Percentiles rank a stretch among this genome's conserved stretches.
Conservation (phyloP, 2,329 filamentous ascomycete genomes). For the Botrytis squamosa region DNA sequence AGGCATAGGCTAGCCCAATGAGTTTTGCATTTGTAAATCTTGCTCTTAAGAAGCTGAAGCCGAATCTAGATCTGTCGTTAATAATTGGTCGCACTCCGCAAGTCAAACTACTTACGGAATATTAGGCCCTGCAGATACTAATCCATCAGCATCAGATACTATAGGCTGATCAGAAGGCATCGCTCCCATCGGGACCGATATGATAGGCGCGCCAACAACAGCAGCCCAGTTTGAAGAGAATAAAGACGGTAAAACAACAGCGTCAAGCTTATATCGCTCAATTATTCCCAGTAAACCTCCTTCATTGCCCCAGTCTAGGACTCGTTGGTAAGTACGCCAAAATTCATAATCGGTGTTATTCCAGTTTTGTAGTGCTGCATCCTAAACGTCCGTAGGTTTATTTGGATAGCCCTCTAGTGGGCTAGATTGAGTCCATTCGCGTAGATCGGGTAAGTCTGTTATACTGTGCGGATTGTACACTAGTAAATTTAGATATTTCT, state of each 20-base stretch:
- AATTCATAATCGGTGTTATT: not conserved
- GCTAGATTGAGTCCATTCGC: not conserved
- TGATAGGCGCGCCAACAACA: not conserved
- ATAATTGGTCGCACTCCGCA: not conserved
- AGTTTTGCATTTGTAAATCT: not conserved
- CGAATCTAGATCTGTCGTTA: not conserved
- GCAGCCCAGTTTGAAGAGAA: not conserved
- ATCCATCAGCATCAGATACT: conserved; percentile 1
- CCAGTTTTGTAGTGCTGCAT: not conserved
- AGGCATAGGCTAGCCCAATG: conserved; percentile 13
- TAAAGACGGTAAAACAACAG: conserved; percentile 56
- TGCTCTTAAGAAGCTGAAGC: not conserved
- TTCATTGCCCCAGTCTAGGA: not conserved
- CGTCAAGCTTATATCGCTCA: conserved; percentile 54
- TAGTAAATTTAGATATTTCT: not conserved
- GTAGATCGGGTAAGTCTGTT: not conserved
- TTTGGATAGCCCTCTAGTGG: not conserved
- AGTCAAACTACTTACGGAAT: conserved; percentile 15
- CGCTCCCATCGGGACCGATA: not conserved
- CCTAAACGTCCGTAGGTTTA: not conserved
- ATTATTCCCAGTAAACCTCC: conserved; percentile 54
- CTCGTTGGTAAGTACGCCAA: not conserved
- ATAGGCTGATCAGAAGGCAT: not conserved
- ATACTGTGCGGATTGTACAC: not conserved
- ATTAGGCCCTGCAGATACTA: not conserved